These are phyloP conservation scores for Sisymbrium altissimum DNA, from an alignment of 345 rosid genomes.

Conservation along the genomic window DNA sequence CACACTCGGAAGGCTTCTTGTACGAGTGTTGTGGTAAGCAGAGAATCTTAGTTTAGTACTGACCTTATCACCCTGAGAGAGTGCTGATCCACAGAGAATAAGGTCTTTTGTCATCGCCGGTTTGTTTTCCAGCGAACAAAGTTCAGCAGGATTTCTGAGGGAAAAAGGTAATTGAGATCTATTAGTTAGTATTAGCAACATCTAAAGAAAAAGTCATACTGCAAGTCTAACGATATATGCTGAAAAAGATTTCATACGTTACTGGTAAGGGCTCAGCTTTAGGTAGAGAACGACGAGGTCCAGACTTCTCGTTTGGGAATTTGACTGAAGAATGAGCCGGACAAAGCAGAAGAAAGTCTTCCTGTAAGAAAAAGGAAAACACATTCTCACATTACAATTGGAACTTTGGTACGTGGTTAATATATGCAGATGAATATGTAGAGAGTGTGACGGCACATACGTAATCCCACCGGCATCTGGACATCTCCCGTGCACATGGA, in stretches of 20 bases:
- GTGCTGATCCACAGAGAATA: slow-evolving; percentile 85
- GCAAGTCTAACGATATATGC: not conserved
- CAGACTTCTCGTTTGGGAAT: slow-evolving; percentile 62
- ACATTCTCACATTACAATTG: not conserved
- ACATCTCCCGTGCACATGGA: slow-evolving; percentile 60
- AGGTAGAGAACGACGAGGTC: not conserved
- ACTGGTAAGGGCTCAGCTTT: slow-evolving; percentile 5
- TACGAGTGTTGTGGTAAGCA: not conserved
- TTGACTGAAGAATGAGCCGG: slow-evolving; percentile 62
- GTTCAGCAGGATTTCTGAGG: slow-evolving; percentile 44
- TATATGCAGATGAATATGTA: not conserved
- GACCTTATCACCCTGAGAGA: slow-evolving; percentile 79
- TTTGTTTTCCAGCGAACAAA: slow-evolving; percentile 27
- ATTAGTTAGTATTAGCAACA: not conserved
- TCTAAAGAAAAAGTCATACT: not conserved
- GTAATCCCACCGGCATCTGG: slow-evolving; percentile 75
- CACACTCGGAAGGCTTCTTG: not conserved
- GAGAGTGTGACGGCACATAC: slow-evolving; percentile 34
- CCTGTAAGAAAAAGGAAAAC: slow-evolving; percentile 42
- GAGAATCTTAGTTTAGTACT: slow-evolving; percentile 26
- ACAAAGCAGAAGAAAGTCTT: slow-evolving; percentile 67
- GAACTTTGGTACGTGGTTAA: not conserved
- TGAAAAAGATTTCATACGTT: slow-evolving; percentile 2
- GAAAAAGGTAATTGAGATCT: not conserved
- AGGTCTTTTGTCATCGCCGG: slow-evolving; percentile 38